Base-by-base conservation (phyloP, 169 alveolate genomes). In the Cryptosporidium canis region DNA sequence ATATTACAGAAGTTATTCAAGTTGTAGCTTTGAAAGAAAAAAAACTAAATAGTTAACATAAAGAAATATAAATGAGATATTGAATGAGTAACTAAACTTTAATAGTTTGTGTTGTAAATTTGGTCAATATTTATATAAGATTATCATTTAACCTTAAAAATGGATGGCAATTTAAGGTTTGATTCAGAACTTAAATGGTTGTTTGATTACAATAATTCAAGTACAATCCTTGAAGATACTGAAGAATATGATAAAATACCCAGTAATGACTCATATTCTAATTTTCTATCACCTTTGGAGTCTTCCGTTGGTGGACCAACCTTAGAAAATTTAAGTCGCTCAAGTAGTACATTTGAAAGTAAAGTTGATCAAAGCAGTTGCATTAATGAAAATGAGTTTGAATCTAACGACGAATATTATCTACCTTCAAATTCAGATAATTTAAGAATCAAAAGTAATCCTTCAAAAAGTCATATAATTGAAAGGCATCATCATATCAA, bases 201-300 rank as follows among this genome's bases (percentile, higher is more conserved):
- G 24, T 51, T 51, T 51, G 35, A 51, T 18, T 12, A 21, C 11
- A 21, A 51, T 51, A 12, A 21, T 51, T 51, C 63, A 5, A 67
- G 31, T 44, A 43, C 2, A 14, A 21, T 9, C 21, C 45, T 64
- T 67, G 83, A 67, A 43, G 39, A 39, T 5, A 27, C 0, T 16
- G 12, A 45, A 21, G 41, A 61, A 33, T 24, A 27, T 9, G 31
- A 61, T 61, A 35, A 61, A 33, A 61, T 21, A 27, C 4, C 45
- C 1, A n/a, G 8, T 5, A 14, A 24, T 2, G 82, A 66, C 4
- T 21, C 35, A 2, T 7, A 31, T 21, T 6, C 61, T 37, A 31
- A 51, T 18, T 70, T 31, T 70, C 48, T 51, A 0, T 70, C 84
- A 1, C 84, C 84, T 1, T 0, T 51, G 43, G 84, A 70, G 39